These are phyloP conservation scores for Capsicum pubescens DNA, from an alignment of 257 asterid genomes.

Conservation along the genomic window DNA sequence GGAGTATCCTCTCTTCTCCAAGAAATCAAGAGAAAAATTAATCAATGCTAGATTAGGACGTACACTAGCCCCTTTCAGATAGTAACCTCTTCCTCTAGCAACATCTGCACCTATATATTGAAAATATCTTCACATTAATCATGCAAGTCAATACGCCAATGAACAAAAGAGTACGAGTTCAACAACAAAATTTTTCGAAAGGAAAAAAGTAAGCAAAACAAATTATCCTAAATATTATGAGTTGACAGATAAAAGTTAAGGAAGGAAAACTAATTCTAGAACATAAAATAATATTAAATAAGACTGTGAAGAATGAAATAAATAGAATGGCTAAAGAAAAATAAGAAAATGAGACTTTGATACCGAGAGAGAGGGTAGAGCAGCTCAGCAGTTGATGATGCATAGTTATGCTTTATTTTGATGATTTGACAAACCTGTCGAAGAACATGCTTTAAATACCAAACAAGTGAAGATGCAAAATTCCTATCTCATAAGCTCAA, in stretches of 20 bases:
- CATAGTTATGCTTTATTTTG: no score
- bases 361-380: no score
- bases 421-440: no score
- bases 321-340: no score
- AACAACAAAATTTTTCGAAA: neutral
- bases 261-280: neutral
- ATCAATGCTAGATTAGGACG: slow-evolving; percentile 83
- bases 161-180: neutral
- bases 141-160: neutral
- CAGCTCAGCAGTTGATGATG: no score
- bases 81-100: slow-evolving; percentile 93
- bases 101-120: slow-evolving; percentile 67
- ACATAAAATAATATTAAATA: neutral
- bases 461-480: no score
- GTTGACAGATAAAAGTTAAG: no score
- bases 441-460: no score
- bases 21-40: slow-evolving; percentile 70
- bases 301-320: no score
- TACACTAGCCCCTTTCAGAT: slow-evolving; percentile 82
- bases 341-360: no score
- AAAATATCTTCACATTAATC: slow-evolving; percentile 27
- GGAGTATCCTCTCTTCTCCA: slow-evolving; percentile 66
- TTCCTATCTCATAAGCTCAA: neutral
- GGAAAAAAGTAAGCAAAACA: neutral
- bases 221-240: neutral